Base-by-base conservation (phyloP, 768 basidiomycete genomes). In the Boletales sp. region DNA sequence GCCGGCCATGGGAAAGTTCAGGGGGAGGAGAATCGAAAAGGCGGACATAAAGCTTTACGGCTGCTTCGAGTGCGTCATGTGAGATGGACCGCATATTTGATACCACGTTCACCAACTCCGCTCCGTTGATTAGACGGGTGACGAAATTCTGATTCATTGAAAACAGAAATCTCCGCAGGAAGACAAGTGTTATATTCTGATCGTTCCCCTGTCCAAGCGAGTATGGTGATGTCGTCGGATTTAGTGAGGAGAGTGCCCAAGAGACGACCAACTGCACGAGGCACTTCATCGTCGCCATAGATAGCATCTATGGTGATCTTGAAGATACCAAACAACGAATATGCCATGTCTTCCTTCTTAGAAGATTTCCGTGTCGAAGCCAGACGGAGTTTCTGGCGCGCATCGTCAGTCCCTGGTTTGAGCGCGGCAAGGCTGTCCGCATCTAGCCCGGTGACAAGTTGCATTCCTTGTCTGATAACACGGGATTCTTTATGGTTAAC, bases 261-360 rank as follows among this genome's bases (percentile, higher is more conserved):
- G 2, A 66, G 47, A 39, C 64, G 56, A 40, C 56, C 50, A 5
- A 66, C 52, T 3, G 64, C 64, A 17, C 47, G 56, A 5, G 45
- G 45, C 2, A 8, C 41, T 40, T 55, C 50, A 11, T 60, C 64
- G 14, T 55, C 61, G 3, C 64, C 64, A 30, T 66, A 66, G 29
- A 47, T 42, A 9, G 60, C 29, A 17, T 50, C 47, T 6, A 65
- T 43, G 8, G 38, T 50, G 21, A 54, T 37, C 38, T 52, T 41
- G 36, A 66, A 55, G 7, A 65, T 52, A 21, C 61, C 63, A 3
- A 67, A 41, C 39, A 66, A 40, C 0, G 56, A 65, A 31, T 67
- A 66, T 12, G 63, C 61, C 1, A 44, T 29, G 21, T 67, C 65
- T 30, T 67, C 66, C 17, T 18, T 45, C 41, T 21, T 40, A 4